Percentiles rank a stretch among this genome's conserved stretches.
Evolutionary conservation across 495 filamentous ascomycete genomes (phyloP).

Genomic region (Wilcoxina mikolae): DNA sequence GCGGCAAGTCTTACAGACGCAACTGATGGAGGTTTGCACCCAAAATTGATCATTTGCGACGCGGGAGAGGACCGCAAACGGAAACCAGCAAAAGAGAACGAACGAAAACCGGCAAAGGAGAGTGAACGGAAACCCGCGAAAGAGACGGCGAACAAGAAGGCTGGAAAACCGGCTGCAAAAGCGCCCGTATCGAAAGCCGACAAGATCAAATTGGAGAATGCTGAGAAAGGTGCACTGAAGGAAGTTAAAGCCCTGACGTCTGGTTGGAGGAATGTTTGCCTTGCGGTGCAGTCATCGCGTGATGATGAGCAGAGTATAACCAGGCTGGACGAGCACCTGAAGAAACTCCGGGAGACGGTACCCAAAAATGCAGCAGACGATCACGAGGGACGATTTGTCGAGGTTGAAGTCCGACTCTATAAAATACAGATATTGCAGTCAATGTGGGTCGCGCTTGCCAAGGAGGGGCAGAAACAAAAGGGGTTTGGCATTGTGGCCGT

Average conservation of each 20-base stretch:
- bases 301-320: constrained; percentile 9
- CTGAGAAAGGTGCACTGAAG: constrained; percentile 28
- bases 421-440: constrained; percentile 29
- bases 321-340: constrained; percentile 15
- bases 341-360: constrained; percentile 4
- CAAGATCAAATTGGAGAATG: constrained; percentile 29
- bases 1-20: constrained; percentile 55
- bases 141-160: constrained; percentile 9
- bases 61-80: constrained; percentile 8
- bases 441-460: constrained; percentile 29
- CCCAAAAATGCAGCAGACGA: constrained; percentile 3
- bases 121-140: constrained; percentile 10
- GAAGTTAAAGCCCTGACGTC: constrained; percentile 21
- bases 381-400: constrained; percentile 22
- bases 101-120: constrained; percentile 19
- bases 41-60: constrained; percentile 41
- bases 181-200: constrained; percentile 23
- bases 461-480: constrained; percentile 17
- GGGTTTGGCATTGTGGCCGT: constrained; percentile 29
- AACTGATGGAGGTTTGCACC: constrained; percentile 46
- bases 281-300: constrained; percentile 2
- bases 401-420: constrained; percentile 32
- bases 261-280: constrained; percentile 10
- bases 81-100: constrained; percentile 24
- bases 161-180: too few relatives aligned